Percentiles rank a stretch among this genome's conserved stretches.
These are phyloP conservation scores for Trichoderma gracile DNA, from an alignment of 2,329 filamentous ascomycete species.

Conservation along the genomic window DNA sequence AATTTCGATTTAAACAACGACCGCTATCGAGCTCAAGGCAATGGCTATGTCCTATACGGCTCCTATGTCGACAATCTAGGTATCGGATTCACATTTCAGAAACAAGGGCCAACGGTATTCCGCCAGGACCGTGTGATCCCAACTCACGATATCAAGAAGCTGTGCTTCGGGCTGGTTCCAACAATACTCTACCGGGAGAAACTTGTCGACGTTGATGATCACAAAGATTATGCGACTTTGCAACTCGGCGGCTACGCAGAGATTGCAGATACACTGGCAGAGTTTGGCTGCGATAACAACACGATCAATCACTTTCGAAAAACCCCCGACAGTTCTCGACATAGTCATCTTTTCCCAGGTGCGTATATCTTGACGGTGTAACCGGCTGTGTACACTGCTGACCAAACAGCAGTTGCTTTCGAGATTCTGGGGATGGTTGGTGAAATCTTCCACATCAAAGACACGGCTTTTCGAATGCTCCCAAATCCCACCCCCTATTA, in stretches of 20 bases:
- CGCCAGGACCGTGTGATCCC: neutral
- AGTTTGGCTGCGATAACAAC: slow-evolving; percentile 1
- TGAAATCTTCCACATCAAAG: neutral
- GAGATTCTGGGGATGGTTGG: slow-evolving; percentile 2
- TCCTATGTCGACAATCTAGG: neutral
- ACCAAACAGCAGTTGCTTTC: neutral
- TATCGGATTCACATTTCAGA: neutral
- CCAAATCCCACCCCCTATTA: neutral
- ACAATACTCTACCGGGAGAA: neutral
- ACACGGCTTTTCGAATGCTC: slow-evolving; percentile 2
- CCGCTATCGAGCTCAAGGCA: neutral
- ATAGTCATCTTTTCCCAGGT: neutral
- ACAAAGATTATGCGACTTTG: neutral
- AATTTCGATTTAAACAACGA: neutral
- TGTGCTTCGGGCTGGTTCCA: neutral
- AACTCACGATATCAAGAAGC: neutral
- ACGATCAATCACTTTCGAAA: neutral
- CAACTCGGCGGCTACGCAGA: neutral
- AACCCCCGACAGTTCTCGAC: neutral
- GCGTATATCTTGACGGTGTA: neutral
- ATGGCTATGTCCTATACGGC: neutral
- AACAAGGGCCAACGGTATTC: neutral
- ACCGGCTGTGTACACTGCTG: neutral
- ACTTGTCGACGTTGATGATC: neutral
- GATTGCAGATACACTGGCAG: neutral